Evolutionary conservation across 768 basidiomycete species (phyloP).

Genomic region (Multifurca ochricompacta): DNA sequence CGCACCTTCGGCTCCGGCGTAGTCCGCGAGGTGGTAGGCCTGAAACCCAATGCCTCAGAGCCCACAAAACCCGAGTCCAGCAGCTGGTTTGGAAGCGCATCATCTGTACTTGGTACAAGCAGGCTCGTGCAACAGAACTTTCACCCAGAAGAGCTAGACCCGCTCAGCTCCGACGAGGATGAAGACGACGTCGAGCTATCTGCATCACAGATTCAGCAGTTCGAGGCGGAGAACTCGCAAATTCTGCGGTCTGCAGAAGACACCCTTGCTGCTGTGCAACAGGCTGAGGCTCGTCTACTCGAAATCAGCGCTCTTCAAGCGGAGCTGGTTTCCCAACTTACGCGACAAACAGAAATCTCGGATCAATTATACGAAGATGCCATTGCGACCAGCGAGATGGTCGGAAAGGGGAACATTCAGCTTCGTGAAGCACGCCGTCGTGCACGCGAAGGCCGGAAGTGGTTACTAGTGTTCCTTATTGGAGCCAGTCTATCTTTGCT

Average conservation of each 20-base stretch:
- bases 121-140: conserved; percentile 37
- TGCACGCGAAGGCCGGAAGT: conserved; percentile 80
- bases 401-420: conserved; percentile 87
- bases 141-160: conserved; percentile 31
- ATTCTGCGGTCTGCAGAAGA: conserved; percentile 81
- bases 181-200: conserved; percentile 79
- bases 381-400: conserved; percentile 73
- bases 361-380: conserved; percentile 95
- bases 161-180: conserved; percentile 48
- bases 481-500: conserved; percentile 87
- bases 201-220: conserved; percentile 82
- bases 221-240: conserved; percentile 85
- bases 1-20: conserved; percentile 78
- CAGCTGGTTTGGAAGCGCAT: conserved; percentile 41
- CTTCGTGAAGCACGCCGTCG: conserved; percentile 83
- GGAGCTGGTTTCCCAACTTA: conserved; percentile 82
- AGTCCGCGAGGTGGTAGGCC: conserved; percentile 49
- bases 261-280: conserved; percentile 81
- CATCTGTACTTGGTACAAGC: conserved; percentile 32
- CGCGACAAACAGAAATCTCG: conserved; percentile 83
- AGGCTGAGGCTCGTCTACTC: conserved; percentile 83
- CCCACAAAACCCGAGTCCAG: conserved; percentile 47
- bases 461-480: conserved; percentile 84
- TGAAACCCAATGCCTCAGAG: conserved; percentile 30
- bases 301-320: conserved; percentile 93